These are phyloP conservation scores for Tylopilus sp. DNA, from an alignment of 768 basidiomycete species.

Conservation along the genomic window DNA sequence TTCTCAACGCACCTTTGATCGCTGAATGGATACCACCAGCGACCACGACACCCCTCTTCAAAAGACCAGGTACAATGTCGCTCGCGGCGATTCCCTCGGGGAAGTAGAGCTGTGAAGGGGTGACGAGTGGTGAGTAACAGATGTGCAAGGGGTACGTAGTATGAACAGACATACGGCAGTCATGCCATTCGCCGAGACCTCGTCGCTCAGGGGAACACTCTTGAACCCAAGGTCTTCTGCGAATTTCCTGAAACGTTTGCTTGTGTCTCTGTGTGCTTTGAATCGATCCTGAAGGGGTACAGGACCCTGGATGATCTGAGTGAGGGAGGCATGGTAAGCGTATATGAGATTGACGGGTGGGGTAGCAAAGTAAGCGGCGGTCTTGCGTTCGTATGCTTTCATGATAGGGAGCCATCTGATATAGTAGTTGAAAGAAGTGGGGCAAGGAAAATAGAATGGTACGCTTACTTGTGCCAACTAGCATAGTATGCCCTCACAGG, in stretches of 20 bases:
- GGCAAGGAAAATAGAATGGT: neutral
- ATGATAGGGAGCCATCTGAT: slow-evolving; percentile 88
- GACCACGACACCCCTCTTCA: slow-evolving; percentile 69
- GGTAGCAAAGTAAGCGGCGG: slow-evolving; percentile 89
- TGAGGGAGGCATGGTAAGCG: slow-evolving; percentile 81
- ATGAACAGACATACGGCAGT: slow-evolving; percentile 56
- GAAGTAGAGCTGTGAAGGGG: slow-evolving; percentile 60
- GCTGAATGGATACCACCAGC: slow-evolving; percentile 85
- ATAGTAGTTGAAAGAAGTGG: neutral
- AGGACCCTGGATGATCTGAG: slow-evolving; percentile 57
- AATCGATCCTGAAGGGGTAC: slow-evolving; percentile 79
- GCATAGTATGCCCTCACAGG: slow-evolving; percentile 81
- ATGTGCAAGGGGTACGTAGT: too few species aligned
- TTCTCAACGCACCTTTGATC: slow-evolving; percentile 61
- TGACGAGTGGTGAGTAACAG: neutral
- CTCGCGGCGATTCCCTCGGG: slow-evolving; percentile 76
- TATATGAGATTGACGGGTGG: slow-evolving; percentile 94
- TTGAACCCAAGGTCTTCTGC: slow-evolving; percentile 67
- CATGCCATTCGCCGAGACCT: slow-evolving; percentile 89
- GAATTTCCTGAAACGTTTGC: slow-evolving; percentile 44
- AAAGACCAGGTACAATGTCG: slow-evolving; percentile 75
- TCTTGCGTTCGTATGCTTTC: slow-evolving; percentile 84
- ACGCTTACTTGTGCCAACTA: slow-evolving; percentile 74
- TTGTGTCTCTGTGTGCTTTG: slow-evolving; percentile 65
- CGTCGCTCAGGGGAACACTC: slow-evolving; percentile 60